A percentile compares a stretch with the other conserved stretches of the same genome.
These are phyloP conservation scores for Hericium rajendrae DNA, from an alignment of 768 basidiomycete genomes.

Conservation along the genomic window DNA sequence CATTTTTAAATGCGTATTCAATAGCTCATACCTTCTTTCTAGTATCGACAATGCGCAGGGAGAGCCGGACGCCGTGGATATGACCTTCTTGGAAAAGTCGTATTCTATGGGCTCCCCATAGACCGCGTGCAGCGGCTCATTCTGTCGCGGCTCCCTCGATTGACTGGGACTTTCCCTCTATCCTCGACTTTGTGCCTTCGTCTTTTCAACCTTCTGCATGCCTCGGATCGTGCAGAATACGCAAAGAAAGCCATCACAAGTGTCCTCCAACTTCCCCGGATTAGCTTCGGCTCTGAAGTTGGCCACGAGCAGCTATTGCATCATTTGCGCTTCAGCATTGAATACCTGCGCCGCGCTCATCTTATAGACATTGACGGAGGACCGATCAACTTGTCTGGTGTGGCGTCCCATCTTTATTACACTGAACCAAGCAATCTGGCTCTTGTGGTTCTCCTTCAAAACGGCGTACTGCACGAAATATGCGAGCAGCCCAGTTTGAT, in stretches of 20 bases:
- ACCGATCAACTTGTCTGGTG: constrained; percentile 46
- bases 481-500: constrained; percentile 31
- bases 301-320: constrained; percentile 51
- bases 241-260: constrained; percentile 42
- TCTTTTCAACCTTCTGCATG: constrained; percentile 55
- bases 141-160: constrained; percentile 51
- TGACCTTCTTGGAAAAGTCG: constrained; percentile 59
- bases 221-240: constrained; percentile 40
- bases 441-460: constrained; percentile 44
- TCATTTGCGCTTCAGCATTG: constrained; percentile 61
- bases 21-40: constrained; percentile 4
- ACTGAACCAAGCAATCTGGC: constrained; percentile 67
- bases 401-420: constrained; percentile 50
- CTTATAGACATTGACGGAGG: constrained; percentile 44
- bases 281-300: constrained; percentile 46
- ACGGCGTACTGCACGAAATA: constrained; percentile 49
- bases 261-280: constrained; percentile 46
- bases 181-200: constrained; percentile 58
- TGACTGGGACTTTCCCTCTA: constrained; percentile 56
- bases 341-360: constrained; percentile 51
- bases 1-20: neutral
- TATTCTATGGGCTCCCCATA: constrained; percentile 61
- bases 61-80: constrained; percentile 66
- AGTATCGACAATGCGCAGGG: constrained; percentile 70
- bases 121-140: constrained; percentile 55